Conservation (phyloP, 2,329 filamentous ascomycete species). For the Ophioceras dolichostomum region DNA sequence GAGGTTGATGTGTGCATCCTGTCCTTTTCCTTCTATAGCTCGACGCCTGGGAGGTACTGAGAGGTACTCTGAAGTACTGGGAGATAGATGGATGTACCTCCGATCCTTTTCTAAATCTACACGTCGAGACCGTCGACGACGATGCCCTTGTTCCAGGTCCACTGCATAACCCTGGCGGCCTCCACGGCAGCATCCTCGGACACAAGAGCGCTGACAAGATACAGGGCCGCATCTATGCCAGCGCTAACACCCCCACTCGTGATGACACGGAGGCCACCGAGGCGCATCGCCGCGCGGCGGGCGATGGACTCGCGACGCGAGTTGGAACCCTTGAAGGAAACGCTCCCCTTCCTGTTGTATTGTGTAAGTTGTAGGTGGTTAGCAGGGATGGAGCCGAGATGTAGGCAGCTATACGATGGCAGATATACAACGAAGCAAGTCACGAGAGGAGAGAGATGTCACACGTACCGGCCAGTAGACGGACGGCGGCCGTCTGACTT, state of each 20-base stretch:
- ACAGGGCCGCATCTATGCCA: slow-evolving; percentile 73
- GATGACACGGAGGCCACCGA: slow-evolving; percentile 60
- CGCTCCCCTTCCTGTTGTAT: slow-evolving; percentile 60
- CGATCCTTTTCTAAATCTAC: no score
- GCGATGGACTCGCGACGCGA: slow-evolving; percentile 68
- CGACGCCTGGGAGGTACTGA: no score
- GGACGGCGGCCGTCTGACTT: slow-evolving; percentile 56
- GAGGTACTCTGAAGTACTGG: no score
- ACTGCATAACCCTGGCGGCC: slow-evolving; percentile 64
- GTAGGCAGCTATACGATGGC: no score
- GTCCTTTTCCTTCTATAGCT: no score
- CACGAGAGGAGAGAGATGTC: neutral
- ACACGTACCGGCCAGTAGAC: slow-evolving; percentile 45
- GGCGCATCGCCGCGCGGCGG: slow-evolving; percentile 63
- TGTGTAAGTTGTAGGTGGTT: no score
- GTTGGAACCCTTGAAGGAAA: slow-evolving; percentile 66
- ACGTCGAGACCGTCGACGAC: slow-evolving; percentile 80
- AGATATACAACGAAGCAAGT: no score
- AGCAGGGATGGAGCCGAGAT: no score
- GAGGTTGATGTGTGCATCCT: no score
- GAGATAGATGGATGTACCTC: no score
- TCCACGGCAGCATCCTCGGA: slow-evolving; percentile 65
- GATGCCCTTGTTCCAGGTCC: slow-evolving; percentile 75
- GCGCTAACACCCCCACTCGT: slow-evolving; percentile 69
- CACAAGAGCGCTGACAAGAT: slow-evolving; percentile 74